Percentiles rank a stretch among this genome's conserved stretches.
Evolutionary conservation across 768 basidiomycete species (phyloP).

Genomic region (Russula ochroleuca): DNA sequence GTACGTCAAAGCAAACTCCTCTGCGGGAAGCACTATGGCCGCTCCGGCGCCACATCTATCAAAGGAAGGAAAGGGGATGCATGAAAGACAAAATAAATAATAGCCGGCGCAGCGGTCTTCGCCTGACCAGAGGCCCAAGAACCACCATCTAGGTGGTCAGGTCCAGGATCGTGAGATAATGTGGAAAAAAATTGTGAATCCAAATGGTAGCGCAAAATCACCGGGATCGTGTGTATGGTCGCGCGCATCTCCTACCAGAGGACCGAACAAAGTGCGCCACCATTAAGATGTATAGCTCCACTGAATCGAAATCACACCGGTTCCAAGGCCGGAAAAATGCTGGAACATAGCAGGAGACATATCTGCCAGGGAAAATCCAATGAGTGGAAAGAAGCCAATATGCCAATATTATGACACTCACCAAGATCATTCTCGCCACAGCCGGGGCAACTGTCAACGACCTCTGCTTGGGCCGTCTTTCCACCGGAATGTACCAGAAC

Average conservation of each 20-base stretch:
- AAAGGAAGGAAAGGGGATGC: slow-evolving; percentile 1
- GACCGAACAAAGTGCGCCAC: background rate
- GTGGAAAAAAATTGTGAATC: background rate
- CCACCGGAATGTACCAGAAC: slow-evolving; percentile 8
- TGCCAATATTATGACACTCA: slow-evolving; percentile 1
- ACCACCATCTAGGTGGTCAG: slow-evolving; percentile 8
- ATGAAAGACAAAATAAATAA: slow-evolving; percentile 10
- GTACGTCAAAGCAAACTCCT: slow-evolving; percentile 19
- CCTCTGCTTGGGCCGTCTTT: slow-evolving; percentile 13
- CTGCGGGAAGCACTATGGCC: background rate
- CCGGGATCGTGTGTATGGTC: background rate
- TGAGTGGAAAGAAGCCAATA: background rate
- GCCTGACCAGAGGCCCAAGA: slow-evolving; percentile 19
- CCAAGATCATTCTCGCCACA: slow-evolving; percentile 24
- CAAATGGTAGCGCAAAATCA: background rate
- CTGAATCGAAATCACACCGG: slow-evolving; percentile 3
- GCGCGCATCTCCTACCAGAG: slow-evolving; percentile 18
- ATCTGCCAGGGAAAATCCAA: slow-evolving; percentile 10
- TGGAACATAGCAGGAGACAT: slow-evolving; percentile 22
- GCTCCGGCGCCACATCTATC: slow-evolving; percentile 16
- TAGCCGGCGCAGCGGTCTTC: slow-evolving; percentile 4
- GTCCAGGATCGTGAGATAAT: slow-evolving; percentile 2
- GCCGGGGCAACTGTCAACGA: slow-evolving; percentile 23
- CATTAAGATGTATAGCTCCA: slow-evolving; percentile 11
- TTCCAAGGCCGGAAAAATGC: background rate